phyloP scores from a whole-genome alignment of 23 red algal genomes.

The Cyanidioschyzon merolae region DNA sequence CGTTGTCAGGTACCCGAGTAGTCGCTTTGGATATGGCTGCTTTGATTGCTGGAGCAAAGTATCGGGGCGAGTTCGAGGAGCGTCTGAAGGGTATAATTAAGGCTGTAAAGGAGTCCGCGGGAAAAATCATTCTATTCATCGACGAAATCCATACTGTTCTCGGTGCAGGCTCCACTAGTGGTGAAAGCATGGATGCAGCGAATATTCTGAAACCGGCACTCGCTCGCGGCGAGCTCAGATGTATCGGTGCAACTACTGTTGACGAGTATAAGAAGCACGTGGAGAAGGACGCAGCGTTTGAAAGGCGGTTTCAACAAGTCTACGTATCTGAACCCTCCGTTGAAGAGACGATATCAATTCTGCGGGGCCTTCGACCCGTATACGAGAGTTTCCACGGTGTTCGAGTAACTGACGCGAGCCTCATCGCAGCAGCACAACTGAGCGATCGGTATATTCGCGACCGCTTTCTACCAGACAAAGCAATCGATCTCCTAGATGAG shows the following conservation, averaged over 20 bases:
- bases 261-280: conserved; percentile 47
- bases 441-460: conserved; percentile 29
- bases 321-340: conserved; percentile 33
- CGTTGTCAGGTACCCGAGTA: conserved; percentile 7
- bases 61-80: conserved; percentile 33
- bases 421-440: conserved; percentile 31
- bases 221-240: conserved; percentile 36
- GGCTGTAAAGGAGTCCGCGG: conserved; percentile 22
- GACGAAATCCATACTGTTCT: conserved; percentile 25
- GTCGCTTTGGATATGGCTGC: conserved; percentile 24
- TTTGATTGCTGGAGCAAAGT: conserved; percentile 25
- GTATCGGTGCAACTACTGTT: conserved; percentile 40
- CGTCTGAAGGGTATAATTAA: conserved; percentile 20
- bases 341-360: conserved; percentile 34
- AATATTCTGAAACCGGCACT: conserved; percentile 38
- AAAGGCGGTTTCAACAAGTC: conserved; percentile 33
- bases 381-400: conserved; percentile 45
- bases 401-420: conserved; percentile 22
- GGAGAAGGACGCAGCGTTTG: conserved; percentile 49
- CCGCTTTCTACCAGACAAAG: conserved; percentile 45
- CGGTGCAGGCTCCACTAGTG: conserved; percentile 21
- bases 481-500: conserved; percentile 47
- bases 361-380: conserved; percentile 21
- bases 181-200: conserved; percentile 29
- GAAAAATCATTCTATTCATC: conserved; percentile 28